Percentiles rank a stretch among this genome's conserved stretches.
Evolutionary conservation across 495 filamentous ascomycete species (phyloP).

Genomic region (Talaromyces stipitatus): DNA sequence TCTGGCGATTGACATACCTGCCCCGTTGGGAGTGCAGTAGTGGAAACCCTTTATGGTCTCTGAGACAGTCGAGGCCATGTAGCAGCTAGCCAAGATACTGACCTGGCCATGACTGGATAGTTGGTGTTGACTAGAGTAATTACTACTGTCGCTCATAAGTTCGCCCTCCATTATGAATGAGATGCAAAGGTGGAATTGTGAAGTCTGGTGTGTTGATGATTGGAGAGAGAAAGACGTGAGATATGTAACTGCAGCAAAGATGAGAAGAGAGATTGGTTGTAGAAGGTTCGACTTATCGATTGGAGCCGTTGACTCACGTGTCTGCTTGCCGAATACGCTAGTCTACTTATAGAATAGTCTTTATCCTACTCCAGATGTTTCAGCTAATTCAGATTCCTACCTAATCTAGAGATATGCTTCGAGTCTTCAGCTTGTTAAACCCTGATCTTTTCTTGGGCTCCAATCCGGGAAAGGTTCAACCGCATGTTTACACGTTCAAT

Average conservation of each 20-base stretch:
- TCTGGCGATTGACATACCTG: constrained; percentile 42
- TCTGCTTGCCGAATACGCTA: neutral
- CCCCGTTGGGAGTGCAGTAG: constrained; percentile 84
- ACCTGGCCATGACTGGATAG: constrained; percentile 45
- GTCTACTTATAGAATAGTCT: neutral
- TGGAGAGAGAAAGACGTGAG: neutral
- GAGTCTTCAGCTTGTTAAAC: neutral
- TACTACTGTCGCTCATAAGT: constrained; percentile 61
- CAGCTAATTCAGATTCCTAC: too few relatives aligned
- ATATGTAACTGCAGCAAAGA: neutral
- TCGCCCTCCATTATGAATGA: constrained; percentile 44
- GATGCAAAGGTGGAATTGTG: neutral
- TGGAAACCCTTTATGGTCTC: constrained; percentile 71
- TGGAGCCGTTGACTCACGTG: neutral
- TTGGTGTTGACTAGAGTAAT: constrained; percentile 46
- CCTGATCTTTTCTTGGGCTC: neutral
- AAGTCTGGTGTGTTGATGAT: neutral
- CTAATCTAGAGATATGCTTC: neutral
- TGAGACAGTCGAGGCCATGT: constrained; percentile 50
- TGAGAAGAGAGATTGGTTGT: neutral
- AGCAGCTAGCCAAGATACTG: constrained; percentile 81
- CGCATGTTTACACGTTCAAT: neutral
- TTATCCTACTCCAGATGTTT: too few relatives aligned
- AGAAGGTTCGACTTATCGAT: neutral
- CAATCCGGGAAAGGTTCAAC: neutral